Evolutionary conservation across 2,329 filamentous ascomycete genomes (phyloP).

Genomic region (Tetracladium maxilliforme): DNA sequence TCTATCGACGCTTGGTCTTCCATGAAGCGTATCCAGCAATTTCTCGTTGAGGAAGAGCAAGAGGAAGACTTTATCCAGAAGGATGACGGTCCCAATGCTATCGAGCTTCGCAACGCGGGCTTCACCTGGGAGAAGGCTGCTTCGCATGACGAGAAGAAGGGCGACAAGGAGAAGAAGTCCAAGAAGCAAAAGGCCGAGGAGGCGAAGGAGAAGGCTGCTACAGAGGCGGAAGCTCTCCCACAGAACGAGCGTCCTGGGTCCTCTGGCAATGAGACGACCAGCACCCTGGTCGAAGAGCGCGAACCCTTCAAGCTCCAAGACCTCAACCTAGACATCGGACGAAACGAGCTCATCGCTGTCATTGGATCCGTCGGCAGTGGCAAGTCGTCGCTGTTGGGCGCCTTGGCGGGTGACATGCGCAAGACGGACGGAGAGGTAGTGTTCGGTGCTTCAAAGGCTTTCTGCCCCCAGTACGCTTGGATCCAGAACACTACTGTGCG

Average conservation of each 20-base stretch:
- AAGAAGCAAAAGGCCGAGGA: conserved; percentile 28
- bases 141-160: conserved; percentile 31
- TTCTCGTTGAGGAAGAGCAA: conserved; percentile 73
- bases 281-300: conserved; percentile 33
- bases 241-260: conserved; percentile 14
- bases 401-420: conserved; percentile 87
- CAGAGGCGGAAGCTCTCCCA: conserved; percentile 12
- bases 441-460: conserved; percentile 68
- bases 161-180: conserved; percentile 20
- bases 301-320: conserved; percentile 61
- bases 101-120: conserved; percentile 56
- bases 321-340: conserved; percentile 51
- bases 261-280: conserved; percentile 31
- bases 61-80: conserved; percentile 49
- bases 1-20: conserved; percentile 83
- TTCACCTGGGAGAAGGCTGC: conserved; percentile 79
- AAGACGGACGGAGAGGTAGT: conserved; percentile 60
- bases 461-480: conserved; percentile 95
- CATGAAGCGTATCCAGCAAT: conserved; percentile 73
- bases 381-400: conserved; percentile 79
- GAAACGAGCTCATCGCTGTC: conserved; percentile 69
- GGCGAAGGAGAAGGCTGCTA: conserved; percentile 15
- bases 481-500: conserved; percentile 83
- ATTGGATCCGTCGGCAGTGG: conserved; percentile 83
- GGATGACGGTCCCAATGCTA: conserved; percentile 46